A percentile compares a stretch with the other conserved stretches of the same genome.
Evolutionary conservation across 73 alveolate species (phyloP).

Genomic region (Uronychia binucleata): DNA sequence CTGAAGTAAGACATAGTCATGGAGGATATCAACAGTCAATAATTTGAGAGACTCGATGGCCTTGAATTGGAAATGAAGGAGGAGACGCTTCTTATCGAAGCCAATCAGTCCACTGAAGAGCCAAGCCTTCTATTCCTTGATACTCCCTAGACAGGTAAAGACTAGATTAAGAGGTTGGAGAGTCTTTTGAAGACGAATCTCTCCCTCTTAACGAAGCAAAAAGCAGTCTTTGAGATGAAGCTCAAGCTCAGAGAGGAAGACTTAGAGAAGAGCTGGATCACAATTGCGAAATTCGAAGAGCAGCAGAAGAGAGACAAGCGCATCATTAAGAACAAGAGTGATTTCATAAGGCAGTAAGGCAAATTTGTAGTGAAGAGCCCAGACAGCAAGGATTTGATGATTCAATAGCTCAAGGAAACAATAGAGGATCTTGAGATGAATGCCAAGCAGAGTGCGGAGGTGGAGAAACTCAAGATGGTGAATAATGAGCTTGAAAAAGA

Average conservation of each 20-base stretch:
- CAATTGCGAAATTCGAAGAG: slow-evolving; percentile 24
- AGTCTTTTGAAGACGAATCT: no score
- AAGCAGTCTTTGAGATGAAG: no score
- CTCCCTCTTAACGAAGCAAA: no score
- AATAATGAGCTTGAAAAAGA: slow-evolving; percentile 15
- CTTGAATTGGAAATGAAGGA: neutral
- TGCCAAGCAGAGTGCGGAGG: neutral
- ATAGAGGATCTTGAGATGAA: neutral
- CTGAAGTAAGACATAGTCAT: neutral
- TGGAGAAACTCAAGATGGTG: slow-evolving; percentile 7
- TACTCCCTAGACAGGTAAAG: no score
- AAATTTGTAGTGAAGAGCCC: neutral
- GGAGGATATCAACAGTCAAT: neutral
- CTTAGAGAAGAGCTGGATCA: neutral
- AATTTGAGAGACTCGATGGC: slow-evolving; percentile 4
- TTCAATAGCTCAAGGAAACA: slow-evolving; percentile 7
- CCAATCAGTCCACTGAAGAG: neutral
- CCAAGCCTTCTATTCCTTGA: neutral
- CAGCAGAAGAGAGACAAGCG: slow-evolving; percentile 16
- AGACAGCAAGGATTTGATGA: neutral
- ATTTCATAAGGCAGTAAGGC: slow-evolving; percentile 1
- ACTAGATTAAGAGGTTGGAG: no score
- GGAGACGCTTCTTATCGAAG: slow-evolving; percentile 13
- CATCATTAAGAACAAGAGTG: slow-evolving; percentile 20
- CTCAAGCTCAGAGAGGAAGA: neutral